Evolutionary conservation across 2,329 filamentous ascomycete species (phyloP).

Genomic region (Pseudogymnoascus sp.): DNA sequence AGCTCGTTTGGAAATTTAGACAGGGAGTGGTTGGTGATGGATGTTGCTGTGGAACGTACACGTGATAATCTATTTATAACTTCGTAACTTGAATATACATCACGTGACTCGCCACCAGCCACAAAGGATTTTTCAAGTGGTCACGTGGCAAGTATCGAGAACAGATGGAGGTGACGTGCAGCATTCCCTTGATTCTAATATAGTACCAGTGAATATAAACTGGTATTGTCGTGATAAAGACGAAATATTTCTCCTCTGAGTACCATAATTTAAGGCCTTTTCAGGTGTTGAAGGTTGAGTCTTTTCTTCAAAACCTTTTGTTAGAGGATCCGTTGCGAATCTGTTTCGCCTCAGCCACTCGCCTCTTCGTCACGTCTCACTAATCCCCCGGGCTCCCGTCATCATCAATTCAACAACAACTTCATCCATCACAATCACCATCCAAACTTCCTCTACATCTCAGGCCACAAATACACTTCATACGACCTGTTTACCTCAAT

Average conservation of each 20-base stretch:
- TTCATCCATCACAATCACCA: constrained; percentile 7
- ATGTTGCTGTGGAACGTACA: not conserved
- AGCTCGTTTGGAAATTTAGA: not conserved
- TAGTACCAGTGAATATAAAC: not conserved
- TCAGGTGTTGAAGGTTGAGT: not conserved
- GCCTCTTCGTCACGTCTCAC: constrained; percentile 6
- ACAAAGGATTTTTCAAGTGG: not conserved
- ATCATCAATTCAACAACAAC: not conserved
- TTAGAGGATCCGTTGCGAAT: constrained; percentile 4
- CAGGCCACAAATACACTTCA: not conserved
- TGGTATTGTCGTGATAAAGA: not conserved
- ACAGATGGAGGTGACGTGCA: not conserved
- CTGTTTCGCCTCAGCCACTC: constrained; percentile 9
- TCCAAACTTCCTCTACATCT: constrained; percentile 20
- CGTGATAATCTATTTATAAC: not conserved
- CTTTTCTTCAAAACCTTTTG: not conserved
- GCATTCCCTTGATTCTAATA: not conserved
- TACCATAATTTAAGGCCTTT: not conserved
- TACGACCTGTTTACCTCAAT: not conserved
- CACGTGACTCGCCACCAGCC: not conserved
- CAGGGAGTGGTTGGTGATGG: not conserved
- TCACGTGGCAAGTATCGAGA: not conserved
- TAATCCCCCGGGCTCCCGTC: not conserved
- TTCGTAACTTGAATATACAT: too few species aligned
- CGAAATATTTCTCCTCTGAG: not conserved